These are phyloP conservation scores for Coniochaeta prunicola DNA, from an alignment of 2,329 filamentous ascomycete genomes.

Conservation along the genomic window DNA sequence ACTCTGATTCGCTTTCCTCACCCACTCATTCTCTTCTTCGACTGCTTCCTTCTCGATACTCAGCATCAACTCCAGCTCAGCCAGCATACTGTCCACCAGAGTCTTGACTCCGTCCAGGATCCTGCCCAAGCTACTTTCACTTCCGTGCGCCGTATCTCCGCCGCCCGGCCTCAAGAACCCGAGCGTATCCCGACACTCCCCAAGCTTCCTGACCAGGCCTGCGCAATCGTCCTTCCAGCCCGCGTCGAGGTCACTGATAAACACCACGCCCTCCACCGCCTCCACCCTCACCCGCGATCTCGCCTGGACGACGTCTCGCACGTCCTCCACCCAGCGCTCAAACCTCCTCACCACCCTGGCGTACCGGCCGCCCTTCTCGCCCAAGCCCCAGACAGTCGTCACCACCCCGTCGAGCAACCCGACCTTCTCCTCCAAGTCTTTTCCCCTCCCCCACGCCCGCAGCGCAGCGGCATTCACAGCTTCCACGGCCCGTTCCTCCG, in stretches of 20 bases:
- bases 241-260: constrained; percentile 47
- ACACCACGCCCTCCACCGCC: constrained; percentile 32
- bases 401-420: constrained; percentile 51
- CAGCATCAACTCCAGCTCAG: constrained; percentile 56
- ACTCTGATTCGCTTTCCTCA: constrained; percentile 43
- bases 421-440: constrained; percentile 45
- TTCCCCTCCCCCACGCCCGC: constrained; percentile 35
- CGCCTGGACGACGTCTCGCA: constrained; percentile 16
- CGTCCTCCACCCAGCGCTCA: constrained; percentile 48
- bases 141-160: constrained; percentile 12
- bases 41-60: constrained; percentile 52
- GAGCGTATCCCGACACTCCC: constrained; percentile 32
- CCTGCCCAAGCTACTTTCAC: constrained; percentile 30
- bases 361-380: constrained; percentile 49
- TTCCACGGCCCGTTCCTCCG: constrained; percentile 39
- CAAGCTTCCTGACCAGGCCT: constrained; percentile 44
- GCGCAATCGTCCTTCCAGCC: constrained; percentile 53
- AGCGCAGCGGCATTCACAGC: constrained; percentile 44
- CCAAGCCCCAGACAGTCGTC: constrained; percentile 49
- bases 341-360: constrained; percentile 47
- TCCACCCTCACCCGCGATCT: constrained; percentile 15
- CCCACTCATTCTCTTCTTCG: constrained; percentile 50
- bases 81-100: constrained; percentile 51
- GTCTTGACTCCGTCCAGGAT: constrained; percentile 39
- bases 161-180: constrained; percentile 5